Evolutionary conservation across 257 asterid genomes (phyloP), one percentile per base, ranked within the genome.

Genomic region (Apocynum venetum): DNA sequence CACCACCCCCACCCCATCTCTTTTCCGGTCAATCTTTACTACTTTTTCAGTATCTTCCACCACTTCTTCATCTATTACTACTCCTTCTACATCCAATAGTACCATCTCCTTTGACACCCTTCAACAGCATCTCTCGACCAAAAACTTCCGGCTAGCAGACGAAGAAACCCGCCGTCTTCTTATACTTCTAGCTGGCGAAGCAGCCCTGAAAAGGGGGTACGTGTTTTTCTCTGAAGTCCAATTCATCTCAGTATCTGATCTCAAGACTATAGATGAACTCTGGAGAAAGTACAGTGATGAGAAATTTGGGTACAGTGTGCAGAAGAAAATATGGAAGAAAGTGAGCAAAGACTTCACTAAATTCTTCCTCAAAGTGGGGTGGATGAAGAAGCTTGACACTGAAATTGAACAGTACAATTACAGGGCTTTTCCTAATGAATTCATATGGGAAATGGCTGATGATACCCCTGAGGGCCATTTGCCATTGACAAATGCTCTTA

Each of bases 161-260:
- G 98, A 95, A 77, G 99, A 91, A 77, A 95, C 98, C 6, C 97
- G 99, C 36, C 90, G 98, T 79, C 93, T 95, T 2, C 86, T 95
- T 36, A 93, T 95, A 55, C 83, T 80, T 64, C 89, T 95, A 36
- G 94, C 99, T n/a, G 98, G 99, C 1, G 98, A 95, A 67, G 83
- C 90, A 56, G 92, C 98, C 5, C 75, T 53, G 76, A 90, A 86
- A 44, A 86, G 99, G 43, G 97, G 96, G 6, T 95, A 95, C 83
- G 97, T 95, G 0, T 93, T 95, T 93, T 95, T 95, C 91, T 95
- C 99, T 4, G 99, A 95, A 67, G 97, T 87, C 9, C 85, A 90
- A 66, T 95, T 95, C 93, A 91, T 95, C 61, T 38, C 89, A 0
- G 85, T 57, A 6, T 71, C 80, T 1, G 97, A 88, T 25, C 87